Percentiles rank a stretch among this genome's conserved stretches.
phyloP scores from a whole-genome alignment of 352 stramenopile species.

The Globisporangium paroecandrum region DNA sequence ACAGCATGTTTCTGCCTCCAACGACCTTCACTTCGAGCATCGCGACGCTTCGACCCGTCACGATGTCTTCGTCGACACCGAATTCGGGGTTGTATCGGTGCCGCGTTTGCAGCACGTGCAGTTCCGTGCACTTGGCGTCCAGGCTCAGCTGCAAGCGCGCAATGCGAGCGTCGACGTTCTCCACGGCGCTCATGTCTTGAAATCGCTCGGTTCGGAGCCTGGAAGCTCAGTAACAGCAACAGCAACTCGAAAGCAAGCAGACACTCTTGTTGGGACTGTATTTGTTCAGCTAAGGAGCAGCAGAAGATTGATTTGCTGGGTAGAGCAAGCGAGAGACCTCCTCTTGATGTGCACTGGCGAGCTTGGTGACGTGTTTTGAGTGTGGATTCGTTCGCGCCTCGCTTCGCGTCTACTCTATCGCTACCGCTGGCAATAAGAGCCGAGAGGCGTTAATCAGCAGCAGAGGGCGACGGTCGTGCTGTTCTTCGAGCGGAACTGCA shows the following conservation, averaged over 20 bases:
- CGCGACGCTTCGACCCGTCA: slow-evolving; percentile 38
- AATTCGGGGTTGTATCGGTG: slow-evolving; percentile 39
- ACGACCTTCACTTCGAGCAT: slow-evolving; percentile 43
- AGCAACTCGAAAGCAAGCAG: not conserved
- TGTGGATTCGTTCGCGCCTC: not conserved
- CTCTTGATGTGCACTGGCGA: not conserved
- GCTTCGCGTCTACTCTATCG: not conserved
- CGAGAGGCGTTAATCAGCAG: not conserved
- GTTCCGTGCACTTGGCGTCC: slow-evolving; percentile 36
- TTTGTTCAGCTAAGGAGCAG: not conserved
- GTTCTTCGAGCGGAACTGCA: no score
- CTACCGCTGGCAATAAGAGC: not conserved
- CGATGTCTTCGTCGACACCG: slow-evolving; percentile 52
- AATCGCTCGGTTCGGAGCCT: not conserved
- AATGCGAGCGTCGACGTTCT: slow-evolving; percentile 61
- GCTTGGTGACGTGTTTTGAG: not conserved
- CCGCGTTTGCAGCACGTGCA: slow-evolving; percentile 43
- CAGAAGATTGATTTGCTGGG: not conserved
- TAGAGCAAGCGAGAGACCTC: not conserved
- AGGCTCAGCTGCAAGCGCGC: slow-evolving; percentile 46
- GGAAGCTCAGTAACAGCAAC: not conserved
- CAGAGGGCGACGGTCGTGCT: not conserved
- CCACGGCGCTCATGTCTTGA: slow-evolving; percentile 52
- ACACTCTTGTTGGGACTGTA: not conserved
- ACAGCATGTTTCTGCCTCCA: slow-evolving; percentile 39